phyloP scores from a whole-genome alignment of 331 rosid genomes.

The Pyracantha coccinea region DNA sequence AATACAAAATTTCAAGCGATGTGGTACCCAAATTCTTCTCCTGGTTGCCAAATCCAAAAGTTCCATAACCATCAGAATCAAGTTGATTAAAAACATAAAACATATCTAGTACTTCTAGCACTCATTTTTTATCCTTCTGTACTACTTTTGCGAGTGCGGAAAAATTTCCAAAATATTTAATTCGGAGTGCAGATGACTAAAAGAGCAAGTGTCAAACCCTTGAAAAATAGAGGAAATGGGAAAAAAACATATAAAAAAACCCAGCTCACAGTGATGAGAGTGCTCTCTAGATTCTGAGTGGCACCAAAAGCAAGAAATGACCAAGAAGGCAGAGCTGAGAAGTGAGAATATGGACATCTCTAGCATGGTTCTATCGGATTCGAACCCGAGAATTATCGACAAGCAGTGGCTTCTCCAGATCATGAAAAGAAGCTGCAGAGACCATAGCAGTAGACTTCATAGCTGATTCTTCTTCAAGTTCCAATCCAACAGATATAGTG shows the following conservation, averaged over 20 bases:
- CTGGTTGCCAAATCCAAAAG: slow-evolving; percentile 29
- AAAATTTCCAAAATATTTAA: no score
- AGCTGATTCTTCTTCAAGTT: background rate
- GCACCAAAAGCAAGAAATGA: slow-evolving; percentile 88
- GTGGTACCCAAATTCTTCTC: slow-evolving; percentile 79
- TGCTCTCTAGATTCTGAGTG: slow-evolving; percentile 80
- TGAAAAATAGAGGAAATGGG: background rate
- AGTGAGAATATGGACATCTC: slow-evolving; percentile 60
- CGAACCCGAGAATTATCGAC: slow-evolving; percentile 5
- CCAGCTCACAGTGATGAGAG: slow-evolving; percentile 61
- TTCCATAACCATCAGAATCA: background rate
- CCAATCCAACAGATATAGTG: background rate
- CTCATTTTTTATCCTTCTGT: no score
- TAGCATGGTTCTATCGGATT: slow-evolving; percentile 13
- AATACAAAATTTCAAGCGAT: slow-evolving; percentile 68
- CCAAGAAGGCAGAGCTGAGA: slow-evolving; percentile 61
- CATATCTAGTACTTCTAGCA: no score
- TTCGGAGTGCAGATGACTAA: no score
- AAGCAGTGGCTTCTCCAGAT: slow-evolving; percentile 34
- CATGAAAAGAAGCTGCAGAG: background rate
- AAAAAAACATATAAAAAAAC: background rate
- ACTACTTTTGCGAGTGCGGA: no score
- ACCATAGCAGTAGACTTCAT: slow-evolving; percentile 33
- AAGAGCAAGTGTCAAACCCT: no score
- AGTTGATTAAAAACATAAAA: background rate